Evolutionary conservation across 768 basidiomycete genomes (phyloP), one percentile per base, ranked within the genome.

Genomic region (Hypsizygus marmoreus): DNA sequence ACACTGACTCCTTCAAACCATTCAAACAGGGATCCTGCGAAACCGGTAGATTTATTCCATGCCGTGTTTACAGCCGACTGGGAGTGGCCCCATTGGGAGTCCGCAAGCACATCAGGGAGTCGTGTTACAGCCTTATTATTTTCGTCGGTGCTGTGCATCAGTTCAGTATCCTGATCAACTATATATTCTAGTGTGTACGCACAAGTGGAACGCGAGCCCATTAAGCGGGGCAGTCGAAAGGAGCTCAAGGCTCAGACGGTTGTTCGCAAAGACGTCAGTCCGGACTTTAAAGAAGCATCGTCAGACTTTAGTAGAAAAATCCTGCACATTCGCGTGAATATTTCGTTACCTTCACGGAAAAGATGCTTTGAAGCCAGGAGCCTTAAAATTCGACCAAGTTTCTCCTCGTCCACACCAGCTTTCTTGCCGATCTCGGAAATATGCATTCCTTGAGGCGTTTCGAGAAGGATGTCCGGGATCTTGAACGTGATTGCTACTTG

Each of bases 251-350:
- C 68, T 70, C 1, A 76, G 57, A 0, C 72, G 64, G 50, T 72
- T 76, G 43, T 76, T 74, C 2, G 68, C 66, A 41, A 71, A 75
- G 0, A 70, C 66, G 36, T 72, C 62, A 10, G 54, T 54, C 19
- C 55, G 52, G 2, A 73, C 72, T 73, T 36, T 6, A 31, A 6
- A 19, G 10, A 23, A 8, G 48, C 57, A 16, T 32, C n/a, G 8
- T 26, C 11, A 31, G 19, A 17, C 20, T 52, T 57, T 5, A 58
- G 40, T 14, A 28, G 11, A 5, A n/a, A 7, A 28, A 41, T 47
- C 14, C 49, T 45, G 11, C 56, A 47, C 4, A 68, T 45, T 30
- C 64, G 59, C 1, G 52, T 32, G 16, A 62, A 59, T 44, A 11
- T 45, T 3, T 14, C 6, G 4, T 12, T 40, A 63, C 64, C 64